Percentiles rank a stretch among this genome's conserved stretches.
phyloP scores from a whole-genome alignment of 352 stramenopile species.

The Phytophthora niederhauseri region DNA sequence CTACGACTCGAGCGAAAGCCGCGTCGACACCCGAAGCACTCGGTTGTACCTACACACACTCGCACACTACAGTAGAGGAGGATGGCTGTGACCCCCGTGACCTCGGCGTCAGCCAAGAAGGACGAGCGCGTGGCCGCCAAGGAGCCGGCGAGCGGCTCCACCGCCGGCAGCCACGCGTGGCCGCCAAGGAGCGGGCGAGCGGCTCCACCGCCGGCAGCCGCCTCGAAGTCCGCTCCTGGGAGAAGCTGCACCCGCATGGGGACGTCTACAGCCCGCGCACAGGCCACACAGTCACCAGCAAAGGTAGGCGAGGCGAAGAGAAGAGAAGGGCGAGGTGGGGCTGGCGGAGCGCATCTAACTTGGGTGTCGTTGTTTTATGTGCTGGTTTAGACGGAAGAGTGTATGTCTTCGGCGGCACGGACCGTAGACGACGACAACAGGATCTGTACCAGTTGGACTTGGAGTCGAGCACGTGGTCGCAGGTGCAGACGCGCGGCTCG shows the following conservation, averaged over 20 bases:
- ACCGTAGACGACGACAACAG: slow-evolving; percentile 78
- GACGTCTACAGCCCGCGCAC: slow-evolving; percentile 87
- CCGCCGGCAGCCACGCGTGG: slow-evolving; percentile 10
- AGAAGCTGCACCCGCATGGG: slow-evolving; percentile 72
- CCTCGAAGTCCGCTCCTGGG: slow-evolving; percentile 80
- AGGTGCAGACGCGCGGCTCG: slow-evolving; percentile 67
- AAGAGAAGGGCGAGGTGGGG: neutral
- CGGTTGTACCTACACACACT: slow-evolving; percentile 27
- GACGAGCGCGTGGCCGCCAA: slow-evolving; percentile 9
- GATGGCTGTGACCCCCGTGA: slow-evolving; percentile 34
- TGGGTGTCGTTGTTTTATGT: neutral
- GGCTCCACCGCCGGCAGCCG: slow-evolving; percentile 24
- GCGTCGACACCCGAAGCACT: slow-evolving; percentile 32
- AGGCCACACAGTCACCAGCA: slow-evolving; percentile 84
- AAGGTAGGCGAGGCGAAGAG: slow-evolving; percentile 41
- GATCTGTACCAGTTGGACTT: slow-evolving; percentile 87
- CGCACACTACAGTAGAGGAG: neutral
- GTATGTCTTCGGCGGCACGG: slow-evolving; percentile 89
- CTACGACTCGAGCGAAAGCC: slow-evolving; percentile 42
- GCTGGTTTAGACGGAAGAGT: slow-evolving; percentile 58
- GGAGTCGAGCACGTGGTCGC: slow-evolving; percentile 69
- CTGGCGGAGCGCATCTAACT: neutral
- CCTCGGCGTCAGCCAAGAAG: slow-evolving; percentile 11
- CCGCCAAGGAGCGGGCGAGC: slow-evolving; percentile 6
- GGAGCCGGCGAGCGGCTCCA: slow-evolving; percentile 10